Evolutionary conservation across 108 stramenopile genomes (phyloP).

Genomic region (Nitzschia palea): DNA sequence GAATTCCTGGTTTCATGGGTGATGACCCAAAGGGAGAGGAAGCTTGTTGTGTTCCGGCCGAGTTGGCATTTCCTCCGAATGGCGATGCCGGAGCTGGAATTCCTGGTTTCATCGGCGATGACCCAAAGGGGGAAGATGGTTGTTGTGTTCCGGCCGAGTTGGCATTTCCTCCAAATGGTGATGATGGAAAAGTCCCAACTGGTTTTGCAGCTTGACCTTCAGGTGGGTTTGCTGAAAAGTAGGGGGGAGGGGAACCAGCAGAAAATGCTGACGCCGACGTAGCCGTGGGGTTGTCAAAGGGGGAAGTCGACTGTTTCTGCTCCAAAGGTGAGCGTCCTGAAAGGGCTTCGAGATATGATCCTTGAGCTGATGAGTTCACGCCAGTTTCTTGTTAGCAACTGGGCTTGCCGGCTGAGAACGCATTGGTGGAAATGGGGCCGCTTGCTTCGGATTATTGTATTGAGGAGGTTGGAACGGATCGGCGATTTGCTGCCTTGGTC

Average conservation of each 20-base stretch:
- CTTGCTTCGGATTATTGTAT: not conserved
- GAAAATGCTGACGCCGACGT: not conserved
- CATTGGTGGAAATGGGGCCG: not conserved
- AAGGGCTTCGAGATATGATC: not conserved
- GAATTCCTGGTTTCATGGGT: no score
- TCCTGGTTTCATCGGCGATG: no score
- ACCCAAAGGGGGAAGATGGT: not conserved
- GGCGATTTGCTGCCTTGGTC: not conserved
- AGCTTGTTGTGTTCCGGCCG: no score
- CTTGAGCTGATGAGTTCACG: not conserved
- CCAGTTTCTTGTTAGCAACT: not conserved
- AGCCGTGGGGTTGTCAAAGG: not conserved
- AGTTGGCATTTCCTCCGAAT: no score
- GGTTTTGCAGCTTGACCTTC: no score
- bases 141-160: no score
- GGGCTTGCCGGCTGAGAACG: not conserved
- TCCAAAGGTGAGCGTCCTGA: not conserved
- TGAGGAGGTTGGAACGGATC: conserved; percentile 1
- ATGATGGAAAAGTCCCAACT: no score
- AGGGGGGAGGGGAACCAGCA: not conserved
- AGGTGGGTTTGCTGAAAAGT: not conserved
- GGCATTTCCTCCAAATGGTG: no score
- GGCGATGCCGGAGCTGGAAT: no score
- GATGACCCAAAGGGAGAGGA: not conserved
- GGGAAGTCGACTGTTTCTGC: not conserved